These are phyloP conservation scores for Fusarium scirpi DNA, from an alignment of 2,329 filamentous ascomycete genomes.

Conservation along the genomic window DNA sequence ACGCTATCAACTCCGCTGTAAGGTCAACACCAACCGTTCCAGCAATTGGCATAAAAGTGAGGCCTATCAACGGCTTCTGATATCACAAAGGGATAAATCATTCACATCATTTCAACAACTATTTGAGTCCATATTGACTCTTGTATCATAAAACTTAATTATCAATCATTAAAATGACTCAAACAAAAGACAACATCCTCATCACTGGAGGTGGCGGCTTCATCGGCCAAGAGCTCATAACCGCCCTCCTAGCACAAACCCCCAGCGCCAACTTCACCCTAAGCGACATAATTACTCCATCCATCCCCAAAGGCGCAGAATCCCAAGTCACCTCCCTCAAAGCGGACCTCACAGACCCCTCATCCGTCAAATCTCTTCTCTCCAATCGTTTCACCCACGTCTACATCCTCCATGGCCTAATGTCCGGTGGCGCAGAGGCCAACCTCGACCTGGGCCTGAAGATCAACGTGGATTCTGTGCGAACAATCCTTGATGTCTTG, in stretches of 20 bases:
- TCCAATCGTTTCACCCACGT: slow-evolving; percentile 56
- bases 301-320: slow-evolving; percentile 56
- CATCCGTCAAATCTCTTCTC: slow-evolving; percentile 45
- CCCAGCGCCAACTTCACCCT: slow-evolving; percentile 60
- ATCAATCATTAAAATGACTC: slow-evolving; percentile 13
- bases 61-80: not conserved
- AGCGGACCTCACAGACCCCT: slow-evolving; percentile 43
- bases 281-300: slow-evolving; percentile 67
- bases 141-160: accelerated
- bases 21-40: not conserved
- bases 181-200: slow-evolving; percentile 56
- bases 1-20: not conserved
- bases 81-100: not conserved
- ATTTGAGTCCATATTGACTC: not conserved
- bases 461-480: slow-evolving; percentile 70
- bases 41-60: not conserved
- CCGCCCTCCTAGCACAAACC: slow-evolving; percentile 61
- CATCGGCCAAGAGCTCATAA: slow-evolving; percentile 72
- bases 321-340: slow-evolving; percentile 42
- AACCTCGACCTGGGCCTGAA: slow-evolving; percentile 65
- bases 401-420: slow-evolving; percentile 73
- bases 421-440: slow-evolving; percentile 71
- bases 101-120: not conserved
- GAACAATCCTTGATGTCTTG: slow-evolving; percentile 64
- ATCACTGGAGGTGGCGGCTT: slow-evolving; percentile 75